A percentile compares a stretch with the other conserved stretches of the same genome.
These are phyloP conservation scores for Tetrahymena elliotti DNA, from an alignment of 73 alveolate genomes.

Conservation along the genomic window DNA sequence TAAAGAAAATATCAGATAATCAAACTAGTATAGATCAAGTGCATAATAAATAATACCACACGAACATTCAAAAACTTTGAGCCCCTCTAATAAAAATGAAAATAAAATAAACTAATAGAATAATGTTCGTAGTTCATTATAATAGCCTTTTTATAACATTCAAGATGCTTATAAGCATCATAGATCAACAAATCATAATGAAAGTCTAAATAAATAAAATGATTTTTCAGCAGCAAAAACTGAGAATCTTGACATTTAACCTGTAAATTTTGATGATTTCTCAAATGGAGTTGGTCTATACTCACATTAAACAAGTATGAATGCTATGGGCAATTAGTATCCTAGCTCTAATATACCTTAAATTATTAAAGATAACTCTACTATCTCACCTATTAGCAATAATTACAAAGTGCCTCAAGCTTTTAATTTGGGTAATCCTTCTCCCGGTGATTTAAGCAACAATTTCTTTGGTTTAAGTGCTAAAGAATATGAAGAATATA, in stretches of 20 bases:
- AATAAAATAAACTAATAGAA: neutral
- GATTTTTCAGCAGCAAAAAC: neutral
- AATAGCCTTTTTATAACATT: neutral
- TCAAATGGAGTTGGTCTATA: neutral
- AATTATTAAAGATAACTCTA: neutral
- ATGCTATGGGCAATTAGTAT: neutral
- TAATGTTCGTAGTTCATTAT: neutral
- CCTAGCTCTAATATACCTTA: neutral
- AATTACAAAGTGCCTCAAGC: neutral
- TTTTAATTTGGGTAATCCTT: neutral
- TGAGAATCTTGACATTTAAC: neutral
- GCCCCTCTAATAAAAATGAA: neutral
- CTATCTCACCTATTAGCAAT: neutral
- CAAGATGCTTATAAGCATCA: neutral
- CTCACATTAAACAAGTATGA: neutral
- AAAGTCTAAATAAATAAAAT: neutral
- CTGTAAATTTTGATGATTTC: neutral
- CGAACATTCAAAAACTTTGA: neutral
- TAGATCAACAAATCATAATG: neutral
- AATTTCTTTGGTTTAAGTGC: neutral
- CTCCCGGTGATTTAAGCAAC: neutral
- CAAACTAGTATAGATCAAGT: neutral
- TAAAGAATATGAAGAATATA: neutral
- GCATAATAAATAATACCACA: neutral
- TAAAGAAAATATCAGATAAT: neutral